Conservation (phyloP, 257 asterid genomes). For the Nyctanthes arbortristis region DNA sequence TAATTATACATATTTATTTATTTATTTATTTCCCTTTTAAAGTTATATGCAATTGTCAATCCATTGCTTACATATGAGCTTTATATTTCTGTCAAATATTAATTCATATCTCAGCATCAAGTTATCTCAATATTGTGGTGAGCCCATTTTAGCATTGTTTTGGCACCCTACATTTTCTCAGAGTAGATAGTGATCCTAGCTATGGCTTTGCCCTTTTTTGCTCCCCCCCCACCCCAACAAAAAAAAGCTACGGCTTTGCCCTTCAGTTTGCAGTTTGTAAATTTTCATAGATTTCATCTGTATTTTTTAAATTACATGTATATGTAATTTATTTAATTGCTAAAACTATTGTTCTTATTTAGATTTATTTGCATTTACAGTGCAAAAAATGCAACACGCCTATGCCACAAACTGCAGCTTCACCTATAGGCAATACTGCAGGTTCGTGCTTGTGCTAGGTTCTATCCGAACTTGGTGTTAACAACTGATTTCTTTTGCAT, state of each 20-base stretch:
- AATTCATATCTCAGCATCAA: not conserved
- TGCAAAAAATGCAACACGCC: constrained; percentile 85
- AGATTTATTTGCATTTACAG: constrained; percentile 41
- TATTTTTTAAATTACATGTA: constrained; percentile 2
- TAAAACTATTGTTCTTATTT: not conserved
- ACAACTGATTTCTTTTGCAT: not conserved
- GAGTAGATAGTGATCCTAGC: not conserved
- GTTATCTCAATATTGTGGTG: not conserved
- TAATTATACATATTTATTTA: not conserved
- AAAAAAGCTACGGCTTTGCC: constrained; percentile 10
- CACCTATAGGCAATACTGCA: constrained; percentile 57
- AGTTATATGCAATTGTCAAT: not conserved
- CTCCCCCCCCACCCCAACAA: too few relatives aligned
- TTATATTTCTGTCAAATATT: not conserved
- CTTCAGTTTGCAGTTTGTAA: constrained; percentile 8
- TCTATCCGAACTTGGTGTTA: constrained; percentile 9
- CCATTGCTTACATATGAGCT: not conserved
- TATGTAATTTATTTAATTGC: constrained; percentile 1
- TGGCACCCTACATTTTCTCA: constrained; percentile 6
- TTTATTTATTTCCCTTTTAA: not conserved
- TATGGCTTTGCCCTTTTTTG: constrained; percentile 10
- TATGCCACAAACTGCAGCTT: constrained; percentile 45
- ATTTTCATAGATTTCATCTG: constrained; percentile 5
- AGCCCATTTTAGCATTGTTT: not conserved
- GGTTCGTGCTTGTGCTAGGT: constrained; percentile 52